Evolutionary conservation across 495 filamentous ascomycete genomes (phyloP).

Genomic region (Lophiotrema nucula): DNA sequence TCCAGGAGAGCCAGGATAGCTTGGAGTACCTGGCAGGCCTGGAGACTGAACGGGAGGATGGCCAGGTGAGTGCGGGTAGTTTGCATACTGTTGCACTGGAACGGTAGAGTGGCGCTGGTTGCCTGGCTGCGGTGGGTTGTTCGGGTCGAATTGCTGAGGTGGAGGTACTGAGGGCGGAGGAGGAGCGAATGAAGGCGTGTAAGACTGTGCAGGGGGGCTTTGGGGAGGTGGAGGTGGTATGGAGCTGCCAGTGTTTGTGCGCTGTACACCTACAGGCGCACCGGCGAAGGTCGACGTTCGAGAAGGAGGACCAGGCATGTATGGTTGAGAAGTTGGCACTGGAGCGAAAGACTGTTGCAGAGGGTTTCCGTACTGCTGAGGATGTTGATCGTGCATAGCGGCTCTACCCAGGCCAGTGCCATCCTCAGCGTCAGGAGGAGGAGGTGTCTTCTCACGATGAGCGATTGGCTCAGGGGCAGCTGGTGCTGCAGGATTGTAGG

Average conservation of each 20-base stretch:
- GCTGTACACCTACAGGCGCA: conserved; percentile 34
- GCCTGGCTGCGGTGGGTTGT: conserved; percentile 29
- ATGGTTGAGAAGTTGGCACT: conserved; percentile 45
- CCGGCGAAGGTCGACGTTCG: conserved; percentile 34
- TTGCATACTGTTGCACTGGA: conserved; percentile 35
- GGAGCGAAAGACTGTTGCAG: conserved; percentile 42
- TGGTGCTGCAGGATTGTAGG: conserved; percentile 89
- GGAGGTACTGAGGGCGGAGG: conserved; percentile 29
- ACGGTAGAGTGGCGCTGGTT: conserved; percentile 27
- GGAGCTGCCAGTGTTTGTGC: conserved; percentile 24
- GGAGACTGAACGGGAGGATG: conserved; percentile 31
- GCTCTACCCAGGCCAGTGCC: conserved; percentile 72
- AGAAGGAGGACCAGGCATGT: conserved; percentile 43
- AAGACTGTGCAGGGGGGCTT: conserved; percentile 16
- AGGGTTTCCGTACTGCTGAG: conserved; percentile 20
- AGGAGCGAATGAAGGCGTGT: conserved; percentile 27
- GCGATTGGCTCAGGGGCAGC: conserved; percentile 78
- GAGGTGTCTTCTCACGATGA: conserved; percentile 87
- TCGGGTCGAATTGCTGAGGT: conserved; percentile 27
- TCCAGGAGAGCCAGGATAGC: conserved; percentile 29
- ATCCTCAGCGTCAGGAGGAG: conserved; percentile 66
- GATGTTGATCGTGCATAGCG: conserved; percentile 60
- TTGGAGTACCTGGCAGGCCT: conserved; percentile 22
- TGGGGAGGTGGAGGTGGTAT: conserved; percentile 34
- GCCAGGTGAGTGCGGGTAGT: conserved; percentile 31